These are phyloP conservation scores for Cutaneotrichosporon cutaneum DNA, from an alignment of 1,284 basidiomycete genomes.

Conservation along the genomic window DNA sequence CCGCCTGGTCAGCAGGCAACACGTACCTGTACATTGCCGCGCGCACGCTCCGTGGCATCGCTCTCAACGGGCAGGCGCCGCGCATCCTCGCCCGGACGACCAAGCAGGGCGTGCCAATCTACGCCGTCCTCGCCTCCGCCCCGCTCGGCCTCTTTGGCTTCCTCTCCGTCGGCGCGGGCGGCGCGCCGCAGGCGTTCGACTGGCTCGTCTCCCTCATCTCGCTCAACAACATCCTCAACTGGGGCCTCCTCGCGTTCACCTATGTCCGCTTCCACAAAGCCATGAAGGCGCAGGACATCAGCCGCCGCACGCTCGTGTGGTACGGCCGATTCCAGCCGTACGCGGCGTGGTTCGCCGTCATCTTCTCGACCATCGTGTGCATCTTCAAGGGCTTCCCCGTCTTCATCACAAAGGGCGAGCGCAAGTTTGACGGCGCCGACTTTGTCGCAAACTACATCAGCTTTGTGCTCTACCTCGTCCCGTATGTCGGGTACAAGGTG, in stretches of 20 bases:
- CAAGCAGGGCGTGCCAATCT: constrained; percentile 70
- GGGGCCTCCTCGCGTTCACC: constrained; percentile 52
- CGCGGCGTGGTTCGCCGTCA: constrained; percentile 30
- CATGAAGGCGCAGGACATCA: constrained; percentile 33
- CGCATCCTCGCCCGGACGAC: constrained; percentile 65
- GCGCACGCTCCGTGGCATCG: constrained; percentile 41
- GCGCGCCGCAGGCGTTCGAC: constrained; percentile 56
- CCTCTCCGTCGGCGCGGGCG: constrained; percentile 61
- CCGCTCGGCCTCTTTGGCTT: constrained; percentile 62
- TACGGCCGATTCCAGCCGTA: constrained; percentile 32
- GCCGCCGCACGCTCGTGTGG: constrained; percentile 25
- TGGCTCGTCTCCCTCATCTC: constrained; percentile 57
- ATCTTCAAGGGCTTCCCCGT: constrained; percentile 36
- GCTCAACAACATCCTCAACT: constrained; percentile 33
- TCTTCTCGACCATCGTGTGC: constrained; percentile 29
- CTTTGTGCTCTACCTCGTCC: constrained; percentile 63
- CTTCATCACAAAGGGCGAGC: constrained; percentile 23
- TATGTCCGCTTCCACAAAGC: constrained; percentile 37
- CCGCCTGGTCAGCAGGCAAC: constrained; percentile 58
- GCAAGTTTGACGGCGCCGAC: constrained; percentile 19
- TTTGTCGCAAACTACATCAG: constrained; percentile 33
- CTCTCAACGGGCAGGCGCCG: constrained; percentile 73
- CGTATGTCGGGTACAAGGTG: constrained; percentile 60
- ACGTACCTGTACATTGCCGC: constrained; percentile 54
- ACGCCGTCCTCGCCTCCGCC: constrained; percentile 65